A percentile compares a stretch with the other conserved stretches of the same genome.
phyloP scores from a whole-genome alignment of 495 filamentous ascomycete species.

The Cladorrhinum samala region DNA sequence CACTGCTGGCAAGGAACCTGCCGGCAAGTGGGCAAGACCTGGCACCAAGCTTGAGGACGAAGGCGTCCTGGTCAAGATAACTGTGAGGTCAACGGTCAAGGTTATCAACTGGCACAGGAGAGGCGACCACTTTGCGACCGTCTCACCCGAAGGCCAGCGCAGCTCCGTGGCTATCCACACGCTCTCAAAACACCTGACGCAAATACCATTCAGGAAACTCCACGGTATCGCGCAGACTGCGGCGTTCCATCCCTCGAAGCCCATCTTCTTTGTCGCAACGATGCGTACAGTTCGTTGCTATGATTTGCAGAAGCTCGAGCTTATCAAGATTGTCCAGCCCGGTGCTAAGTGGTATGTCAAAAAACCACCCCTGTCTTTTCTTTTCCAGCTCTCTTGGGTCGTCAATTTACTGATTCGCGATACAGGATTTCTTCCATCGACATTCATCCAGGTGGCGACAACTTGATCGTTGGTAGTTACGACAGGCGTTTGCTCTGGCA shows the following conservation, averaged over 20 bases:
- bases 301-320: constrained; percentile 80
- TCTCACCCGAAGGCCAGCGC: constrained; percentile 71
- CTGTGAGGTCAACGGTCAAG: constrained; percentile 77
- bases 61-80: constrained; percentile 70
- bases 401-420: constrained; percentile 6
- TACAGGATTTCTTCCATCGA: constrained; percentile 87
- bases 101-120: constrained; percentile 91
- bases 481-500: constrained; percentile 95
- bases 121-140: constrained; percentile 90
- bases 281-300: constrained; percentile 87
- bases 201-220: constrained; percentile 87
- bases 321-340: constrained; percentile 85
- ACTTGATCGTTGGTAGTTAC: constrained; percentile 88
- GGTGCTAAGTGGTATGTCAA: constrained; percentile 57
- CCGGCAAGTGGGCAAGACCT: constrained; percentile 79
- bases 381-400: background rate
- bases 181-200: constrained; percentile 86
- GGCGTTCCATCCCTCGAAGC: constrained; percentile 88
- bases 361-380: background rate
- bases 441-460: constrained; percentile 87
- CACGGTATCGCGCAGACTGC: constrained; percentile 80
- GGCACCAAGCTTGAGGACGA: constrained; percentile 63
- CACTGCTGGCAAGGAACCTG: constrained; percentile 64
- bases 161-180: constrained; percentile 93
- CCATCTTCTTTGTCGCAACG: constrained; percentile 92